Base-by-base conservation (phyloP, 345 rosid genomes). In the Kernera saxatilis region DNA sequence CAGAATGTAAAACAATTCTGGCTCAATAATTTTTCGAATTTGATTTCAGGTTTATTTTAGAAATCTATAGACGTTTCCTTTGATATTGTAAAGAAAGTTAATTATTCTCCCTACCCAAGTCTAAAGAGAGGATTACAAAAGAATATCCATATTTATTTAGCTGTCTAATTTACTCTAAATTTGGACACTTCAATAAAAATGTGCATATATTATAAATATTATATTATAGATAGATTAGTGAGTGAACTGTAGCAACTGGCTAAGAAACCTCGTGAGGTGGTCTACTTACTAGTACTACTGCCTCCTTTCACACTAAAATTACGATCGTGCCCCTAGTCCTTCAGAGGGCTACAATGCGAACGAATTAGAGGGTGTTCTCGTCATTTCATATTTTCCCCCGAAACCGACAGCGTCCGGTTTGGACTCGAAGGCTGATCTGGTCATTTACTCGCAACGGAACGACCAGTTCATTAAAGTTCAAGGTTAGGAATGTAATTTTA, bases 191-290 rank as follows among this genome's bases (percentile, higher is more conserved):
- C 15, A 52, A 52, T 56, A 4, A 49, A 37, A 46, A 32, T 8
- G 41, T 10, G n/a, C n/a, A 8, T 19, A 3, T 32, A 2, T 36
- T 36, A 5, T 1, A 15, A 12, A 19, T 64, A 11, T 19, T 14
- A 0, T 17, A 51, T 74, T 33, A 39, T 14, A 44, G 18, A 22
- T 25, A 49, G 57, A 61, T 57, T 51, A 75, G 74, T 61, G 74
- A 49, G 40, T 67, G 71, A 54, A 36, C 72, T 65, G 66, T 64
- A 65, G 76, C 76, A 67, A 69, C 78, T 67, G 69, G 63, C 69
- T 44, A 23, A 59, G 56, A 23, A 60, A 59, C 69, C 67, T 57
- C 53, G 72, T 43, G 58, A 58, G 48, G 46, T 67, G 62, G 50
- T 37, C 43, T 50, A 32, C 21, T 26, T 26, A 27, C 29, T 26